These are phyloP conservation scores for Myxozyma melibiosi DNA, from an alignment of 805 yeast genomes.

Conservation along the genomic window DNA sequence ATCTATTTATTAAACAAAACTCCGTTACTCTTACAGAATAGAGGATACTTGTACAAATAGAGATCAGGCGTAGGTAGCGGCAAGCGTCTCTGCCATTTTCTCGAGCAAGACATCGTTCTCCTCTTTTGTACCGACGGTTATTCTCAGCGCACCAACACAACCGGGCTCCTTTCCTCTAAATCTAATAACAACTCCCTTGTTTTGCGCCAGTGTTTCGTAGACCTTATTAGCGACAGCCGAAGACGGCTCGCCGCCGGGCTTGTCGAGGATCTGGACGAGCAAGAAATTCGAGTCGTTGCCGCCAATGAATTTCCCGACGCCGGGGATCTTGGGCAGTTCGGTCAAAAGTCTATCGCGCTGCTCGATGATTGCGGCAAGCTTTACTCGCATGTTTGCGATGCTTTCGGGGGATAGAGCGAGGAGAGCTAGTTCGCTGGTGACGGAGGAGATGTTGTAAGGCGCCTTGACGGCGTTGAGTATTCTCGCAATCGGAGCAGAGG, in stretches of 20 bases:
- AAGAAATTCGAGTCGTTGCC: conserved; percentile 87
- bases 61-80: conserved; percentile 13
- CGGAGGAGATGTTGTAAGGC: conserved; percentile 88
- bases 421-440: conserved; percentile 73
- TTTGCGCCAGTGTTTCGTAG: conserved; percentile 70
- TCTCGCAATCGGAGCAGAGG: conserved; percentile 59
- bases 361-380: conserved; percentile 52
- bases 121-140: conserved; percentile 79
- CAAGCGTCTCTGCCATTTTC: conserved; percentile 48
- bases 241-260: conserved; percentile 60
- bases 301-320: conserved; percentile 77
- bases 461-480: conserved; percentile 89
- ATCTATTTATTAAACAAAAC: neutral
- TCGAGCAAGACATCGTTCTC: conserved; percentile 66
- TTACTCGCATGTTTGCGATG: conserved; percentile 58
- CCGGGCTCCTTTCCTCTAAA: conserved; percentile 90
- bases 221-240: conserved; percentile 66
- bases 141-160: conserved; percentile 83
- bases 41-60: too few species aligned
- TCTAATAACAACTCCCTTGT: conserved; percentile 79
- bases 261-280: conserved; percentile 68
- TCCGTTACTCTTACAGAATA: too few species aligned
- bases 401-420: conserved; percentile 69
- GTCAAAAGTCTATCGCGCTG: conserved; percentile 61
- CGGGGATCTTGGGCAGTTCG: conserved; percentile 57